Base-by-base conservation (phyloP, 805 yeast species). In the Candida coquimbonensis region DNA sequence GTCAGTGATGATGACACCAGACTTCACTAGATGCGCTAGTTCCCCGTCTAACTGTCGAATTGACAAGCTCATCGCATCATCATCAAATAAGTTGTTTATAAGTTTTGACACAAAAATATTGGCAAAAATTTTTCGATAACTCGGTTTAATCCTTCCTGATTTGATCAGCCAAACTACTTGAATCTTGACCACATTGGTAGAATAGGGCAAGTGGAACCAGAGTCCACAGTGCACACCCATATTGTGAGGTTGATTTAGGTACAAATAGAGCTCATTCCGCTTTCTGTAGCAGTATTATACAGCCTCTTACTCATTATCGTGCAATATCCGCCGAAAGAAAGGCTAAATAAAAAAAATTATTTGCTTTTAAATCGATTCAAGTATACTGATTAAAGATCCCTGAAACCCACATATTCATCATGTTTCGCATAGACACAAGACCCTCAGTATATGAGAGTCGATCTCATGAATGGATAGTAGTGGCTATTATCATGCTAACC, bases 1-100 rank as follows among this genome's bases (percentile, higher is more conserved):
- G 1, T 73, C 60, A 3, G 56, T 51, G 1, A 77, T 55, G 4
- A 57, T 53, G 1, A 63, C 51, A 35, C 51, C 55, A 1, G 55
- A 51, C 33, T 45, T 44, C 39, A 51, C 48, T 14, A 41, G 34
- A 13, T 34, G 40, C 5, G 53, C 34, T 11, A 49, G 43, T 9
- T 16, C n/a, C 14, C 43, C 26, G 19, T 46, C 50, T 35, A 49
- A 31, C 21, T 16, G 25, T 25, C 26, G 9, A 8, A 40, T 40
- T 16, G 14, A 29, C 13, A 29, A 26, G 41, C 26, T 14, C 41
- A 39, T 39, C 38, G 5, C 13, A 21, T 11, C 14, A 21, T 11
- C 14, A 33, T 5, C 19, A 16, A 7, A 21, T 13, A 11, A 13
- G 1, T 29, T 11, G 14, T 11, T 29, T 29, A 27, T 8, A 6